Percentiles rank a stretch among this genome's conserved stretches.
Evolutionary conservation across 495 filamentous ascomycete species (phyloP).

Genomic region (Penicillium simplicissimum): DNA sequence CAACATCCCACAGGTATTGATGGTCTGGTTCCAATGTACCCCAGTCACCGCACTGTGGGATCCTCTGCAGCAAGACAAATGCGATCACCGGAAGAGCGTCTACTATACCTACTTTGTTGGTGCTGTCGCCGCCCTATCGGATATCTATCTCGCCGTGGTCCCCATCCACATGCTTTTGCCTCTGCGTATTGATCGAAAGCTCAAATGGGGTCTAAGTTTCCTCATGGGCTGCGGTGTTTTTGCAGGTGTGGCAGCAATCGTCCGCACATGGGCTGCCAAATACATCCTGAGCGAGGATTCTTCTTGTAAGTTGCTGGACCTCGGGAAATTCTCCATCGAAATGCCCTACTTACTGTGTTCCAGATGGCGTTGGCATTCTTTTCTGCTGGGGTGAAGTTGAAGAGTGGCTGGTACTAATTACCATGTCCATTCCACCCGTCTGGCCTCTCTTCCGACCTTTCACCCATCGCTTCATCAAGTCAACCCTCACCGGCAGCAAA

Average conservation of each 20-base stretch:
- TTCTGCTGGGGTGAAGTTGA: slow-evolving; percentile 32
- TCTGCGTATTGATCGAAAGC: slow-evolving; percentile 26
- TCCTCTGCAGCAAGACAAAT: slow-evolving; percentile 20
- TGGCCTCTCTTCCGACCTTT: slow-evolving; percentile 32
- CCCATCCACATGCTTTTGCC: slow-evolving; percentile 29
- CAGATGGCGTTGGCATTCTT: slow-evolving; percentile 26
- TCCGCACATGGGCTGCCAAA: slow-evolving; percentile 30
- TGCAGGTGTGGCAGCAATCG: slow-evolving; percentile 28
- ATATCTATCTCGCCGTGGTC: slow-evolving; percentile 29
- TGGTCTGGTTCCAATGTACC: slow-evolving; percentile 30
- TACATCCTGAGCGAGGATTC: slow-evolving; percentile 26
- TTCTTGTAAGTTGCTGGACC: slow-evolving; percentile 25
- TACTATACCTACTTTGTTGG: slow-evolving; percentile 32
- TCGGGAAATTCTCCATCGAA: too few relatives aligned
- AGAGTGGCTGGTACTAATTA: slow-evolving; percentile 32
- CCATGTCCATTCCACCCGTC: slow-evolving; percentile 32
- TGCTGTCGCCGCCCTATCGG: slow-evolving; percentile 24
- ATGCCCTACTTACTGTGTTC: too few relatives aligned
- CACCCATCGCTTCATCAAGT: slow-evolving; percentile 29
- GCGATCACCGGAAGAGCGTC: slow-evolving; percentile 26
- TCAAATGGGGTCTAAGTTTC: slow-evolving; percentile 32
- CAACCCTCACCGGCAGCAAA: slow-evolving; percentile 13
- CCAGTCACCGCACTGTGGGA: slow-evolving; percentile 26
- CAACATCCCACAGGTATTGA: slow-evolving; percentile 26
- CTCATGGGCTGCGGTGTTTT: slow-evolving; percentile 32